Base-by-base conservation (phyloP, 306 rosid species). In the Gynostemma pentaphyllum region DNA sequence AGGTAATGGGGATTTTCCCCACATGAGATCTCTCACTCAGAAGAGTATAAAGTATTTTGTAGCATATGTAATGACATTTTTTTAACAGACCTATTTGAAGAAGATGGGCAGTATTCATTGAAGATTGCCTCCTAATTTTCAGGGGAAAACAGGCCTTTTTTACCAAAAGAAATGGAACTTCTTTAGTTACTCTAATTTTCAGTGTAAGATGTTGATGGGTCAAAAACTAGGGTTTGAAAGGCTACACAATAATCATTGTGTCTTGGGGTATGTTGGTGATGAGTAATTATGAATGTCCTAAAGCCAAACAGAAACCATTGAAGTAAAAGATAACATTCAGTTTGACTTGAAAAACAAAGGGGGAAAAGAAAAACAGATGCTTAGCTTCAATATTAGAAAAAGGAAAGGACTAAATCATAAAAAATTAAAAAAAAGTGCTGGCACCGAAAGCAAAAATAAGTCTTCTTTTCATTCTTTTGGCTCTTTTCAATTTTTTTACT, bases 151-250 rank as follows among this genome's bases (percentile, higher is more conserved):
- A 60, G 46, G 46, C 48, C 74, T 27, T 24, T 52, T 52, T n/a
- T 13, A 27, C 27, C 64, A 57, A 27, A 57, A 29, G 21, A 42
- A 37, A 9, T 59, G 46, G 63, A 56, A 39, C 28, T 7, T 34
- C 46, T 30, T 56, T 27, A 18, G 45, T 10, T 15, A 27, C 78
- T 72, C 72, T 69, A 75, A 36, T 66, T 72, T 85, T 79, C 81
- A 68, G 77, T 75, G 80, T 68, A 68, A 73, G 51, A 77, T 72
- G 79, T 70, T 64, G 72, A 68, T 59, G 64, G 75, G 73, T 72
- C 74, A 72, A 78, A 53, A 65, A 68, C 59, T 49, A 48, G 68
- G 68, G 74, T 68, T 73, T 68, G 80, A 77, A 63, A 72, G 69
- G 73, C 78, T 70, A 64, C 70, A 70, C 52, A 67, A 74, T 70